Percentiles rank a stretch among this genome's conserved stretches.
phyloP scores from a whole-genome alignment of 805 yeast genomes.

The Yamadazyma akitaensis region DNA sequence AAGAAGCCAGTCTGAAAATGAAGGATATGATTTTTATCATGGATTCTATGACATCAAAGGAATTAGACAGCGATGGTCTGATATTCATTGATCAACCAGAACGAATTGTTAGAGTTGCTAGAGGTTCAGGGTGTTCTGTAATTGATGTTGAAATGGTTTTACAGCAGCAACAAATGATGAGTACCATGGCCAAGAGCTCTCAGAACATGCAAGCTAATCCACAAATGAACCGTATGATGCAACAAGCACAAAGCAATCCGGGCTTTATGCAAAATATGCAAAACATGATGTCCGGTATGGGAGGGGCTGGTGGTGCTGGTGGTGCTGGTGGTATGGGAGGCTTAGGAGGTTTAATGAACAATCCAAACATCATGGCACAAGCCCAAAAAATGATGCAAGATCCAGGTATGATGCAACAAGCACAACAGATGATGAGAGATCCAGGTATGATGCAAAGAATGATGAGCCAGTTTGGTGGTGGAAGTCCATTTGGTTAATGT shows the following conservation, averaged over 20 bases:
- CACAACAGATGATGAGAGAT: conserved; percentile 42
- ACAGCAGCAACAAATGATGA: conserved; percentile 91
- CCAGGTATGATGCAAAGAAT: conserved; percentile 72
- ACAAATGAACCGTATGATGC: conserved; percentile 49
- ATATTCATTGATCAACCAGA: conserved; percentile 77
- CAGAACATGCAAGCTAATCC: conserved; percentile 29
- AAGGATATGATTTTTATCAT: conserved; percentile 86
- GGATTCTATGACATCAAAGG: conserved; percentile 95
- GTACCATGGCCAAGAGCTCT: conserved; percentile 56
- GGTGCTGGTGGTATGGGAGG: conserved; percentile 52
- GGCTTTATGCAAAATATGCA: conserved; percentile 47
- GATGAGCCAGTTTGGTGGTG: conserved; percentile 74
- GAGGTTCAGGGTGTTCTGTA: conserved; percentile 91
- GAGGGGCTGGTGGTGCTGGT: conserved; percentile 32
- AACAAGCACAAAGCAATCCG: conserved; percentile 52
- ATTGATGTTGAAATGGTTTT: conserved; percentile 91
- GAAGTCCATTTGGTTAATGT: conserved; percentile 4
- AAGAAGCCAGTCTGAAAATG: conserved; percentile 79
- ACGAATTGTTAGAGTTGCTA: conserved; percentile 84
- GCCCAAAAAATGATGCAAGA: conserved; percentile 48
- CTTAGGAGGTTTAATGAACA: conserved; percentile 59
- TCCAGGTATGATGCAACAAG: conserved; percentile 41
- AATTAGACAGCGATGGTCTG: conserved; percentile 85
- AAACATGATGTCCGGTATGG: conserved; percentile 63
- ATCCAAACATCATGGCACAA: conserved; percentile 47